Evolutionary conservation across 2,329 filamentous ascomycete genomes (phyloP), one percentile per base, ranked within the genome.

Genomic region (Chaetomium globosum): DNA sequence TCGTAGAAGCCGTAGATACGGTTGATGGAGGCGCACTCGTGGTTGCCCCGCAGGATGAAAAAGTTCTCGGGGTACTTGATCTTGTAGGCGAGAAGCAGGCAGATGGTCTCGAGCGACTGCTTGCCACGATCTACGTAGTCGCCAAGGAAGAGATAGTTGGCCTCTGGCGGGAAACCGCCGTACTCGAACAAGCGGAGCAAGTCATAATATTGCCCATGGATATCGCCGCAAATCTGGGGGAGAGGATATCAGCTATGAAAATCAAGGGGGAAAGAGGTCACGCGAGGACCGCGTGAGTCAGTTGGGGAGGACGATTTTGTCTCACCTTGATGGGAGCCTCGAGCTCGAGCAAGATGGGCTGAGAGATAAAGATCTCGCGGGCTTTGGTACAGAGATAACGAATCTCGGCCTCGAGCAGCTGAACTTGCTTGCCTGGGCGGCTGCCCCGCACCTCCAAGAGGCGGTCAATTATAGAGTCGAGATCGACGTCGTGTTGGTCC

Each of bases 51-150:
- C 66, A 99, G 87, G 72, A 99, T 91, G 84, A 99, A 99, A 83
- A 99, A 98, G 84, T 99, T 99, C 82, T 99, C 95, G 57, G 95
- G 95, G 78, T 97, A 98, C 83, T 98, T 98, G 87, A 99, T 96
- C 87, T 99, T 99, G 87, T 98, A 99, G 69, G 93, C 93, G 59
- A 99, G 87, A 64, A 99, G 86, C 70, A 99, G 85, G 82, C 93
- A 97, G 80, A 99, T 98, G 72, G 95, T 98, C 84, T 99, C 95
- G 62, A 99, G 89, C 46, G 94, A 97, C 81, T 99, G 95, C 85
- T 99, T 98, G 82, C 95, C 95, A 83, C 95, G 89, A 79, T 99
- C 95, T 74, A 99, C 95, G 76, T 99, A 99, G 78, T 99, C 95
- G 73, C 95, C 95, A 59, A 99, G 90, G 86, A 99, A 99, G 74